phyloP scores from a whole-genome alignment of 2,329 filamentous ascomycete genomes.

The Colletotrichum phormii region DNA sequence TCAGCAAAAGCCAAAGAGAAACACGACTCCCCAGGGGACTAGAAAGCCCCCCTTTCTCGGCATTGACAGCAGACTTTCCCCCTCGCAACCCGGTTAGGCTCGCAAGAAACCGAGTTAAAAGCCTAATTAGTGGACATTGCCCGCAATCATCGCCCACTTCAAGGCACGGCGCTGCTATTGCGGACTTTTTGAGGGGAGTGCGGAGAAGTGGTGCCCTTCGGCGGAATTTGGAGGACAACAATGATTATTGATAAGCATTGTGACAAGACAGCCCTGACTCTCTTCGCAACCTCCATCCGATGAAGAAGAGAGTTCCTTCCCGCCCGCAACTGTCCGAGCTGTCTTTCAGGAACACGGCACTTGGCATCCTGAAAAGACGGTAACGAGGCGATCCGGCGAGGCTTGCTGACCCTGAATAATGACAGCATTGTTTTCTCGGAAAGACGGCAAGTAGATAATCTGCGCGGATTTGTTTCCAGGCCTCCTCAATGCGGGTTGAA shows the following conservation, averaged over 20 bases:
- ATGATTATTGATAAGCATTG: neutral
- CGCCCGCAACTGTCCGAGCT: neutral
- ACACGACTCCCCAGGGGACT: neutral
- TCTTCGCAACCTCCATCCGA: neutral
- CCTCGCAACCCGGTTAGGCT: neutral
- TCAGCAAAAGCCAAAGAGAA: neutral
- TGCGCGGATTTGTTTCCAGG: no score
- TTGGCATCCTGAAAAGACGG: neutral
- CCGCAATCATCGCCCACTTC: neutral
- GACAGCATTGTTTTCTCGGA: neutral
- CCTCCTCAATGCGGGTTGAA: no score
- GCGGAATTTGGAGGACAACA: neutral
- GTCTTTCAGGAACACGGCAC: neutral
- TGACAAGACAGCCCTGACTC: neutral
- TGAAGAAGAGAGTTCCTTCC: neutral
- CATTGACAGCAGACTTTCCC: neutral
- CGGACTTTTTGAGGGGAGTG: neutral
- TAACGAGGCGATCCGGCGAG: no score
- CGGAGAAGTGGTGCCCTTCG: neutral
- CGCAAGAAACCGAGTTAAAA: conserved; percentile 9
- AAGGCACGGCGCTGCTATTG: neutral
- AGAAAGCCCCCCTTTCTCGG: neutral
- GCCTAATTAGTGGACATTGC: conserved; percentile 5
- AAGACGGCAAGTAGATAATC: no score
- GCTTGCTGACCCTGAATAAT: neutral